Conservation (phyloP, 352 stramenopile species). For the Pythium coloratum region DNA sequence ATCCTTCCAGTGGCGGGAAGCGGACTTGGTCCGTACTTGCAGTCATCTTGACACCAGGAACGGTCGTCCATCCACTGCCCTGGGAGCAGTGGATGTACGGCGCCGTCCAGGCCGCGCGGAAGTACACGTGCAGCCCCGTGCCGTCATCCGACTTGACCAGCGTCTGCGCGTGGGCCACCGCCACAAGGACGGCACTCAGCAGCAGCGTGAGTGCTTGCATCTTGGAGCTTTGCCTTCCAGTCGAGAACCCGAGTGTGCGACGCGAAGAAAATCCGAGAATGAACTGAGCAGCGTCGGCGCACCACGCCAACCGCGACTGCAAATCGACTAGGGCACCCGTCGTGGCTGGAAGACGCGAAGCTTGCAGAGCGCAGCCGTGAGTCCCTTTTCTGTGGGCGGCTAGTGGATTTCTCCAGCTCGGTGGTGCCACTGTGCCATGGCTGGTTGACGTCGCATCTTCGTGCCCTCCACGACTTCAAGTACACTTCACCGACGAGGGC, state of each 20-base stretch:
- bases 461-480: not conserved
- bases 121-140: constrained; percentile 48
- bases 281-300: no score
- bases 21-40: constrained; percentile 33
- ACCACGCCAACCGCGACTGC: no score
- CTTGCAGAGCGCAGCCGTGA: not conserved
- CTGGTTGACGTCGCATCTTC: not conserved
- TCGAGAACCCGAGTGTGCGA: not conserved
- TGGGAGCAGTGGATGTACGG: constrained; percentile 54
- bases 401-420: not conserved
- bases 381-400: not conserved
- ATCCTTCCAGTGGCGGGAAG: constrained; percentile 40
- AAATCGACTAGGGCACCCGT: not conserved
- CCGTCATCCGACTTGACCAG: constrained; percentile 29
- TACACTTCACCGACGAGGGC: no score
- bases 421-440: not conserved
- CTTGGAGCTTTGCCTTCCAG: not conserved
- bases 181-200: not conserved
- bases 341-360: not conserved
- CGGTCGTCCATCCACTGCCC: constrained; percentile 25
- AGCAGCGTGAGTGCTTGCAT: not conserved
- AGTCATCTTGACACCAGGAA: constrained; percentile 32
- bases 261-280: not conserved
- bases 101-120: constrained; percentile 41
- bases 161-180: constrained; percentile 8